Percentiles rank a stretch among this genome's conserved stretches.
phyloP scores from a whole-genome alignment of 1,284 basidiomycete species.

The Phlebopus sp. region DNA sequence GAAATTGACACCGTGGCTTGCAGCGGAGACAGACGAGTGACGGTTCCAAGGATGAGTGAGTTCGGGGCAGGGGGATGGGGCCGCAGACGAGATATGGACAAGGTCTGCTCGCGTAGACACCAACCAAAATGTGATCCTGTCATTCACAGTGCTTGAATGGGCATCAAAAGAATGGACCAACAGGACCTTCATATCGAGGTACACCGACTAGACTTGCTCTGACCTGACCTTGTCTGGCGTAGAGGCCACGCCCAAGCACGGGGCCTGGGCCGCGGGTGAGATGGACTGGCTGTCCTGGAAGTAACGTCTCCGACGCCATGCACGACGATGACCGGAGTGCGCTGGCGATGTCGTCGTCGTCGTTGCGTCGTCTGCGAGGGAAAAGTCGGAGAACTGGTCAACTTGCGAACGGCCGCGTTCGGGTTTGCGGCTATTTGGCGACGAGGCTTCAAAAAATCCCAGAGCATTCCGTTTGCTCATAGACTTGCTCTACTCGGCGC shows the following conservation, averaged over 20 bases:
- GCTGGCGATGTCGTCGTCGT: not conserved
- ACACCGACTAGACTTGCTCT: slow-evolving; percentile 75
- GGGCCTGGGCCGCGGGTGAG: slow-evolving; percentile 56
- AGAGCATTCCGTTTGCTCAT: slow-evolving; percentile 4
- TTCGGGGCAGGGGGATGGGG: slow-evolving; percentile 70
- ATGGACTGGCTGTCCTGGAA: slow-evolving; percentile 83
- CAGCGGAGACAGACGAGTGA: slow-evolving; percentile 83
- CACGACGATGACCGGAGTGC: not conserved
- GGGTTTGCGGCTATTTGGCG: slow-evolving; percentile 25
- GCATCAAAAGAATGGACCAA: slow-evolving; percentile 41
- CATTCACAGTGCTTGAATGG: slow-evolving; percentile 23
- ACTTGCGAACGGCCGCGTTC: slow-evolving; percentile 16
- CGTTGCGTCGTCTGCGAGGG: slow-evolving; percentile 1
- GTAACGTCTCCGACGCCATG: slow-evolving; percentile 46
- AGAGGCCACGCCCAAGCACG: slow-evolving; percentile 68
- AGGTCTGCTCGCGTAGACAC: slow-evolving; percentile 37
- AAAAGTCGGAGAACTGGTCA: slow-evolving; percentile 13
- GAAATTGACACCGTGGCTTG: slow-evolving; percentile 88
- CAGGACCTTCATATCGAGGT: slow-evolving; percentile 63
- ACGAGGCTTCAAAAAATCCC: slow-evolving; percentile 13
- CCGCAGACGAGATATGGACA: slow-evolving; percentile 58
- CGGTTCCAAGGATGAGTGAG: slow-evolving; percentile 73
- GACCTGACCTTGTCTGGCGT: slow-evolving; percentile 60
- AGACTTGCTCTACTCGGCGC: slow-evolving; percentile 16
- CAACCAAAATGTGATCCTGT: not conserved